Evolutionary conservation across 371 early-diverging fungal genomes (phyloP), one percentile per base, ranked within the genome.

Genomic region (Capniomyces stellatus): DNA sequence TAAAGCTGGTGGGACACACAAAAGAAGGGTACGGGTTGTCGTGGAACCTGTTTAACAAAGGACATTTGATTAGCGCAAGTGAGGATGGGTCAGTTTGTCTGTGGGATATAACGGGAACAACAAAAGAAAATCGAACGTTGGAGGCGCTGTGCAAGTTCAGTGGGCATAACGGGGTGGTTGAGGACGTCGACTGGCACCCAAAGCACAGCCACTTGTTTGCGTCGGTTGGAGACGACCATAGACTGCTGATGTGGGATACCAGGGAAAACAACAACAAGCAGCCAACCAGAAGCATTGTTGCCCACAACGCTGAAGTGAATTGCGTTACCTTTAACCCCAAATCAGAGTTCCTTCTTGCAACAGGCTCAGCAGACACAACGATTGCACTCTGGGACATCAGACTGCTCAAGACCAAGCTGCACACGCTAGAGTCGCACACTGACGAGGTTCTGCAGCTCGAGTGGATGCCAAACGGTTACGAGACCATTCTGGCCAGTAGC

Each of bases 351-450:
- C 70, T 96, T 51, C 64, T 98, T 22, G 93, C 90, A 1, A 99
- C 98, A 3, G 95, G 93, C n/a, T 86, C 92, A 8, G 79, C 86
- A 24, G 98, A 97, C 69, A 82, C 81, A 74, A 85, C 89, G 1
- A 82, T 96, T 15, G 89, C 82, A 4, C 72, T 99, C 22, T 99
- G 98, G 93, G 99, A 99, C 76, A 71, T 87, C 63, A 85, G 99
- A 61, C 92, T 91, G 67, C 64, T 94, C 44, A 74, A 76, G 47
- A 60, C 65, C 42, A 76, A 80, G 60, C 70, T 98, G 54, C 86
- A 94, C 67, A 73, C 82, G 22, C 76, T 99, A 29, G 82, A 89
- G 59, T 74, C 78, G 3, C 98, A 98, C 76, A 78, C 82, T 64
- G 89, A 87, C 49, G 92, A 92, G 58, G 82, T 98, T 35, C 71